These are phyloP conservation scores for Saccharomycopsis crataegensis DNA, from an alignment of 1,139 yeast species.

Conservation along the genomic window DNA sequence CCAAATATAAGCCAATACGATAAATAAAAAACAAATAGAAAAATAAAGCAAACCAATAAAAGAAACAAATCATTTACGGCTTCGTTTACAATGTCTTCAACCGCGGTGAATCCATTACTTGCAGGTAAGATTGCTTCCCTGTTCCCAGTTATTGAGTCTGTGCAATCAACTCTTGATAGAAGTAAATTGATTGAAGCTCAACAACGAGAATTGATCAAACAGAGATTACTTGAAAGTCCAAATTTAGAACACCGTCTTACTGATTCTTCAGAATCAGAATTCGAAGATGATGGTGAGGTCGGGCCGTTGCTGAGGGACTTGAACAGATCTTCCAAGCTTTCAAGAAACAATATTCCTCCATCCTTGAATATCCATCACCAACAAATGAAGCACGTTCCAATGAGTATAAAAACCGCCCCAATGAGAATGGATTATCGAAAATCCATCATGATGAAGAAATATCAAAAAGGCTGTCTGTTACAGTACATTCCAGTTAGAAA, in stretches of 20 bases:
- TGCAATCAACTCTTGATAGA: slow-evolving; percentile 10
- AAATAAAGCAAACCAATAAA: no score
- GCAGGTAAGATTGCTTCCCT: no score
- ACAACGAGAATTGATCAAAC: slow-evolving; percentile 7
- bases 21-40: background rate
- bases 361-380: slow-evolving; percentile 5
- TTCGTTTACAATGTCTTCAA: no score
- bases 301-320: background rate
- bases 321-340: background rate
- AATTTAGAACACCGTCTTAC: background rate
- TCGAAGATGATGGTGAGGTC: background rate
- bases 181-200: slow-evolving; percentile 15
- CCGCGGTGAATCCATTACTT: no score
- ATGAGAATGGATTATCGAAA: slow-evolving; percentile 5
- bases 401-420: slow-evolving; percentile 12
- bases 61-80: no score
- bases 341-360: slow-evolving; percentile 4
- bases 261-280: background rate
- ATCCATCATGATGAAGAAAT: background rate
- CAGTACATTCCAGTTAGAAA: no score
- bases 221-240: slow-evolving; percentile 7
- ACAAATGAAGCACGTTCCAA: slow-evolving; percentile 2
- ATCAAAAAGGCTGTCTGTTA: background rate
- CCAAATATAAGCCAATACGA: background rate
- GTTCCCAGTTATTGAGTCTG: background rate